phyloP scores from a whole-genome alignment of 345 rosid genomes.

The Punica granatum region DNA sequence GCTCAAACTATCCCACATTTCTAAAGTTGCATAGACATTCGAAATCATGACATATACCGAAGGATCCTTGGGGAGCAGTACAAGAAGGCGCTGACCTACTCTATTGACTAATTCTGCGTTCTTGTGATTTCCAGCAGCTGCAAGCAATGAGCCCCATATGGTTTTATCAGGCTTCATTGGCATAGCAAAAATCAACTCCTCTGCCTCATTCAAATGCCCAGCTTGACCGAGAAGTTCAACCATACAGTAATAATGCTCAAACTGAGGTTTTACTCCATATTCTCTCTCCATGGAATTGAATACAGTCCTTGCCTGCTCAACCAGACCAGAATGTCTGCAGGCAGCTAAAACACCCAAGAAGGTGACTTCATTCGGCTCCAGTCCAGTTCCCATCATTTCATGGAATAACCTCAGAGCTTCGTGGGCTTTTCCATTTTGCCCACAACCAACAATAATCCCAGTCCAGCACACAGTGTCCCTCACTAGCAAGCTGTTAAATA shows the following conservation, averaged over 20 bases:
- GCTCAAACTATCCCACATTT: constrained; percentile 56
- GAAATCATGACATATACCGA: constrained; percentile 57
- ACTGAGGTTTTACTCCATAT: constrained; percentile 41
- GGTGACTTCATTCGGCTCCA: constrained; percentile 65
- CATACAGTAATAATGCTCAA: constrained; percentile 67
- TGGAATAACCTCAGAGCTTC: constrained; percentile 45
- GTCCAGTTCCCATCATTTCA: constrained; percentile 41
- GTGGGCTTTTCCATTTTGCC: constrained; percentile 58
- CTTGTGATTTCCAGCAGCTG: constrained; percentile 52
- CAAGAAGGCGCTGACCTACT: constrained; percentile 37
- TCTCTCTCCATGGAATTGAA: constrained; percentile 42
- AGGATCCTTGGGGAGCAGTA: constrained; percentile 34
- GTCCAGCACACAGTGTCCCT: constrained; percentile 69
- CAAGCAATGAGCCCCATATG: constrained; percentile 61
- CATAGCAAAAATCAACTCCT: constrained; percentile 42
- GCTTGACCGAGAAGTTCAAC: constrained; percentile 70
- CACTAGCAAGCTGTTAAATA: constrained; percentile 31
- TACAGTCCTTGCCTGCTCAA: constrained; percentile 42
- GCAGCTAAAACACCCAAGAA: constrained; percentile 60
- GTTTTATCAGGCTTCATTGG: constrained; percentile 57
- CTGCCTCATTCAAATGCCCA: constrained; percentile 44
- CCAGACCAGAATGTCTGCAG: constrained; percentile 63
- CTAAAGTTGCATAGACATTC: constrained; percentile 53
- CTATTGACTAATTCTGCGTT: constrained; percentile 30
- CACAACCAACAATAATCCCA: constrained; percentile 59